These are phyloP conservation scores for Erodium texanum DNA, from an alignment of 441 rosid genomes.

Conservation along the genomic window DNA sequence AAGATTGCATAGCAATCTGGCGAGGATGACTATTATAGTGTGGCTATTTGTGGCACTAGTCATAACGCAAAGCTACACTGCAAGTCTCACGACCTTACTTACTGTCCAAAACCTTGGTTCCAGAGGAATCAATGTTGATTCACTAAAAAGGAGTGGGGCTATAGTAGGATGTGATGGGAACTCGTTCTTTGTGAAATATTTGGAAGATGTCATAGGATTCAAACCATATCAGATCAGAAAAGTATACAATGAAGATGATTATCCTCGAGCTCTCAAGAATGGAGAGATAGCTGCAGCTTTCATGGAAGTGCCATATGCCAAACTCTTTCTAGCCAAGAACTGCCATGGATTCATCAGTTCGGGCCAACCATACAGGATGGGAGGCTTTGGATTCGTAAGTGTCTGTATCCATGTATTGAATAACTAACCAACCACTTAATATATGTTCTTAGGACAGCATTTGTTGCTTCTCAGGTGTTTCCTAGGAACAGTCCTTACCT, in stretches of 20 bases:
- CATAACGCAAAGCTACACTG: constrained; percentile 28
- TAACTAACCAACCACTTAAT: neutral
- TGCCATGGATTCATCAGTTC: constrained; percentile 13
- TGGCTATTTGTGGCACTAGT: constrained; percentile 32
- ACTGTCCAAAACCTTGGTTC: constrained; percentile 20
- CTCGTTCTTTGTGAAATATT: constrained; percentile 10
- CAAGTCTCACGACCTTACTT: constrained; percentile 27
- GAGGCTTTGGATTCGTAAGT: constrained; percentile 25
- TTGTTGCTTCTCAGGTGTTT: constrained; percentile 12
- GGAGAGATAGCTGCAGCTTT: constrained; percentile 24
- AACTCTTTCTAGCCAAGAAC: constrained; percentile 12
- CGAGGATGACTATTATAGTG: constrained; percentile 25
- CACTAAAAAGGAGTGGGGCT: constrained; percentile 19
- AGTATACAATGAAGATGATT: constrained; percentile 6
- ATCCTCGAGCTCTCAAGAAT: constrained; percentile 7
- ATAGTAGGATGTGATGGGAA: constrained; percentile 18
- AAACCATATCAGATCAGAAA: constrained; percentile 8
- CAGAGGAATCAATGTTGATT: neutral
- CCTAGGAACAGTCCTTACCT: constrained; percentile 14
- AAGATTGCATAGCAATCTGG: constrained; percentile 27
- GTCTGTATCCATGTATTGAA: neutral
- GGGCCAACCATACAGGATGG: constrained; percentile 6
- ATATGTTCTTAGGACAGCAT: neutral
- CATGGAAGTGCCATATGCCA: constrained; percentile 20
- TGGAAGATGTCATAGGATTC: constrained; percentile 20